Evolutionary conservation across 148 eudicot genomes (phyloP).

Genomic region (Spergularia marina): DNA sequence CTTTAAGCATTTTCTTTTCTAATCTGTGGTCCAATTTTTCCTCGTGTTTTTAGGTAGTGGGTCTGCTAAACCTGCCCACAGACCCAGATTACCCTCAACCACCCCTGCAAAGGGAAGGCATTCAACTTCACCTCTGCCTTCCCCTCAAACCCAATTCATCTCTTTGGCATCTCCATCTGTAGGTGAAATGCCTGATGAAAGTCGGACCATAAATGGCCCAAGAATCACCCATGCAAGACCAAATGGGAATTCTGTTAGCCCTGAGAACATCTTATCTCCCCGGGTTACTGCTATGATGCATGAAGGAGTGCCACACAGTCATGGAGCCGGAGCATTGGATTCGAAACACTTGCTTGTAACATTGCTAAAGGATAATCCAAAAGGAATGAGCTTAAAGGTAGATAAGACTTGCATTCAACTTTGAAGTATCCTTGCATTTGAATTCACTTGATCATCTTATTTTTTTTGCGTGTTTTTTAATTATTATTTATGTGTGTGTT

Average conservation of each 20-base stretch:
- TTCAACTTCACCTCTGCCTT: constrained; percentile 73
- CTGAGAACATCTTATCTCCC: constrained; percentile 43
- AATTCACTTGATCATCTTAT: not conserved
- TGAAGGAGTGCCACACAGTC: constrained; percentile 36
- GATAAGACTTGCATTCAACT: constrained; percentile 7
- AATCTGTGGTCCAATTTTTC: not conserved
- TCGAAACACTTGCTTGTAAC: constrained; percentile 55
- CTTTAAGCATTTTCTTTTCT: constrained; percentile 8
- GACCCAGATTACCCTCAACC: constrained; percentile 52
- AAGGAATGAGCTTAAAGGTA: constrained; percentile 91
- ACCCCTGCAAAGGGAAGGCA: constrained; percentile 51
- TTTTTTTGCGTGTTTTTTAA: not conserved
- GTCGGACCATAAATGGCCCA: constrained; percentile 35
- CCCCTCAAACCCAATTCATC: constrained; percentile 55
- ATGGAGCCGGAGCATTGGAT: constrained; percentile 49
- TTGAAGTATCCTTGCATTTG: not conserved
- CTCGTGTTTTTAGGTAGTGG: constrained; percentile 40
- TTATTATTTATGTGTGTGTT: not conserved
- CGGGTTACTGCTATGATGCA: constrained; percentile 28
- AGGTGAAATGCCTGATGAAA: constrained; percentile 45
- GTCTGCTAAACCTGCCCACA: constrained; percentile 59
- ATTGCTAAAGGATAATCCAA: constrained; percentile 65
- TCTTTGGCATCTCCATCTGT: constrained; percentile 59
- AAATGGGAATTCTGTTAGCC: constrained; percentile 39
- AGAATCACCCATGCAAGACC: constrained; percentile 31